Base-by-base conservation (phyloP, 2,329 filamentous ascomycete species). In the Pyrenochaeta sp. region DNA sequence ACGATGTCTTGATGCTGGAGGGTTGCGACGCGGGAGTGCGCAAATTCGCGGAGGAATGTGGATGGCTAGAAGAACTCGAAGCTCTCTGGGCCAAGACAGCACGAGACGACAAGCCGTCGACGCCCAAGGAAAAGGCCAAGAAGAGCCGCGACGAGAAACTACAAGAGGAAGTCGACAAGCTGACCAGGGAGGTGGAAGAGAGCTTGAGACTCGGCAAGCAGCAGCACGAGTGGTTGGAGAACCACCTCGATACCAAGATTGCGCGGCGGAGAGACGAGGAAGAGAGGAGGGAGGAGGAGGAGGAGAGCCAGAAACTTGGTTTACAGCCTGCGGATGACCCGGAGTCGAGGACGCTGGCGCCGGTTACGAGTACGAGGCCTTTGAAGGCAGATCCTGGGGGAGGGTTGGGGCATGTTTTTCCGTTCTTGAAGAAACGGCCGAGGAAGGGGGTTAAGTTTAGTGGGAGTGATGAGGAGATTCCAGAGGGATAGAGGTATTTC, bases 51-150 rank as follows among this genome's bases (percentile, higher is more conserved):
- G 79, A 87, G 52, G 85, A 86, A 19, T 79, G 96, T 29, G 93
- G 91, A 1, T 99, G 94, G 94, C 72, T 81, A 7, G 84, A 90
- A 2, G 93, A 97, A 64, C 76, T 99, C 11, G 90, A 96, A 65
- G 71, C 67, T 3, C 60, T 89, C 38, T 97, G 91, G 91, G 78
- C 83, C 15, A 72, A 74, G 31, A 81, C 87, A 0, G 86, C 88
- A 20, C 49, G 40, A 17, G 39, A 51, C 2, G 48, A 43, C 2
- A 39, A 48, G 3, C 75, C 85, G 17, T 74, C 44, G 13, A 35
- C 38, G 1, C 29, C 39, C 3, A 44, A 44, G 15, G 40, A 56
- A 30, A 80, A 81, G 4, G 15, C 66, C 2, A 59, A 61, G 38
- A 75, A 71, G 60, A 76, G 71, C 7, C 76, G 75, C 30, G 83